Base-by-base conservation (phyloP, 352 stramenopile species). In the Achlya hypogyna region DNA sequence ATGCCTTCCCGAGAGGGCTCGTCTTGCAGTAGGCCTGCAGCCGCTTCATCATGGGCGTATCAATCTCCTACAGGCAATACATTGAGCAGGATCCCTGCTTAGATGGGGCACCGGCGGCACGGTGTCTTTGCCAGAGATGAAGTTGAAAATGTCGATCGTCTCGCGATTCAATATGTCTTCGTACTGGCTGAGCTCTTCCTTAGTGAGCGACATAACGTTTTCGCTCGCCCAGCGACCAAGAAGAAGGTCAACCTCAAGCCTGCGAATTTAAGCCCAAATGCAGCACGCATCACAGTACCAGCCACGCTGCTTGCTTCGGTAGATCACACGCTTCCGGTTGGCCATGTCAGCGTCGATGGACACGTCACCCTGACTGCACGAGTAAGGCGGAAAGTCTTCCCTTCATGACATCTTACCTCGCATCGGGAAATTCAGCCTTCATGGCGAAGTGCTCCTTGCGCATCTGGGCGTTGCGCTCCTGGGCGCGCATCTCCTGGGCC, bases 101-200 rank as follows among this genome's bases (percentile, higher is more conserved):
- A 14, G 18, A 28, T 66, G 12, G n/a, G 29, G 9, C 28, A 47
- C 69, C 43, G 87, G 77, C 0, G 95, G 95, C 34, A 97, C 75
- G 63, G 79, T 62, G 63, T 82, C 83, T 71, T 96, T 90, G 53
- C 91, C 80, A 5, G 91, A 97, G 69, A 98, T 92, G 66, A 97
- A 94, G 77, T 98, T 98, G 81, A 97, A 98, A 74, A 98, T 98
- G 81, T 98, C 95, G 72, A 98, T 97, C 9, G 95, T 98, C 78
- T 98, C 95, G 70, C 95, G 81, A 77, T 98, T 98, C 31, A 98
- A 76, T 75, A 98, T 97, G 65, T 87, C 78, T 74, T 98, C 95
- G 78, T 97, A 98, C 71, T 98, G 76, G 71, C 96, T 72, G 27
- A 98, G 73, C 71, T 98, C 89, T 6, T 90, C 75, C 4, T 72